Evolutionary conservation across 2,329 filamentous ascomycete genomes (phyloP), one percentile per base, ranked within the genome.

Genomic region (Ceratocystis papillata): DNA sequence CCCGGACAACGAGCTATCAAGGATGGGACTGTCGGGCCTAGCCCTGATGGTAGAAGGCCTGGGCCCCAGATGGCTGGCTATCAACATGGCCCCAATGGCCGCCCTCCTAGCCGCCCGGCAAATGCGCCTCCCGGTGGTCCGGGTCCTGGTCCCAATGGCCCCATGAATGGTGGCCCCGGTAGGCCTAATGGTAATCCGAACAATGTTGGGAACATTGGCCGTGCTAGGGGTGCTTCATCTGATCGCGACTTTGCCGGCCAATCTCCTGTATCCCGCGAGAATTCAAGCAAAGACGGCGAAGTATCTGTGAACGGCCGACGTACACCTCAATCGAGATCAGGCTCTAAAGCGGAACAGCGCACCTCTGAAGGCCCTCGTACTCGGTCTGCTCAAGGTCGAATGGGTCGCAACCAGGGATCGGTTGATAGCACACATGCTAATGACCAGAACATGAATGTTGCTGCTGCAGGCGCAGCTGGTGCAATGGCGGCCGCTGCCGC

Each of bases 381-480:
- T 37, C 65, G 63, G 59, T 67, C 66, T 33, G 66, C 59, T 12
- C 66, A 67, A 33, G 66, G 66, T 20, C 66, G 66, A 37, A 61
- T 48, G 41, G 48, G 55, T 45, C 80, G 84, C 20, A 79, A 81
- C 45, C 86, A 87, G 72, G 81, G 81, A 33, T 88, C 88, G 0
- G 77, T 89, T 12, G 89, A 94, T 69, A 88, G 83, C 71, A 82
- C 81, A 1, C 62, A 67, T 46, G 50, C 48, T 8, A 81, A 81
- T 30, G 87, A 90, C 69, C 78, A 80, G 3, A 74, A 76, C 0
- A 73, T 83, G 46, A 65, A 48, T 20, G 78, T 78, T 71, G 74
- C 76, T 1, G 73, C 83, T 44, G 79, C 78, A 71, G 73, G 70
- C 57, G 65, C 70, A 1, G 71, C 70, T 46, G 78, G 83, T 5